Evolutionary conservation across 2,329 filamentous ascomycete genomes (phyloP), one percentile per base, ranked within the genome.

Genomic region (Hyphodiscus sp.): DNA sequence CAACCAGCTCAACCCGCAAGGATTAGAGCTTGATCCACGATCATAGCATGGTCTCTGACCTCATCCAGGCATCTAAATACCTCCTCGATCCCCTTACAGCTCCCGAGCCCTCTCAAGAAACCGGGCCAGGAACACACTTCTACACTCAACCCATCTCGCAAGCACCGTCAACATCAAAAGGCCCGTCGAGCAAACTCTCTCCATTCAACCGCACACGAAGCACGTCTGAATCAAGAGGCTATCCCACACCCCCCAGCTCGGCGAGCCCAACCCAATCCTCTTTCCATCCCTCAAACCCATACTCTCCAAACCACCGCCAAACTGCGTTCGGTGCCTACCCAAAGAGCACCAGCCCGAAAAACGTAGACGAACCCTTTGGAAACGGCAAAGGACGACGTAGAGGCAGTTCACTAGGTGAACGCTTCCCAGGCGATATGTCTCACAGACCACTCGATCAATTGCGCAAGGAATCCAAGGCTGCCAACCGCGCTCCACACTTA

Each of bases 51-150:
- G 16, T 49, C 41, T n/a, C 41, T 33, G 33, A 19, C 20, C 33
- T 48, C 45, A 50, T 41, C 49, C 33, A 89, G 85, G 83, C 85
- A 44, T 74, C 77, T 50, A 78, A 81, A 63, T 83, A 86, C 65
- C 74, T 90, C 45, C 79, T 89, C 59, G 83, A 87, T 62, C 87
- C 86, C 59, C 73, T 90, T 57, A 82, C 76, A 62, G 84, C 77
- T 20, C 83, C 83, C 10, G 82, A 87, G 57, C 86, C 86, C 15
- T 81, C 76, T 56, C 79, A 85, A 57, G 82, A 87, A 65, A 86
- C 81, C 47, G 83, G 85, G 8, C 79, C 79, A n/a, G 80, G 80
- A 54, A 74, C 75, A 2, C 80, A 81, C 58, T 66, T 65, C 47
- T 56, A 18, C 11, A 56, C 55, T 4, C 2, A 5, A 52, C 56